A percentile compares a stretch with the other conserved stretches of the same genome.
These are phyloP conservation scores for Leucoagaricus sp. DNA, from an alignment of 1,284 basidiomycete genomes.

Conservation along the genomic window DNA sequence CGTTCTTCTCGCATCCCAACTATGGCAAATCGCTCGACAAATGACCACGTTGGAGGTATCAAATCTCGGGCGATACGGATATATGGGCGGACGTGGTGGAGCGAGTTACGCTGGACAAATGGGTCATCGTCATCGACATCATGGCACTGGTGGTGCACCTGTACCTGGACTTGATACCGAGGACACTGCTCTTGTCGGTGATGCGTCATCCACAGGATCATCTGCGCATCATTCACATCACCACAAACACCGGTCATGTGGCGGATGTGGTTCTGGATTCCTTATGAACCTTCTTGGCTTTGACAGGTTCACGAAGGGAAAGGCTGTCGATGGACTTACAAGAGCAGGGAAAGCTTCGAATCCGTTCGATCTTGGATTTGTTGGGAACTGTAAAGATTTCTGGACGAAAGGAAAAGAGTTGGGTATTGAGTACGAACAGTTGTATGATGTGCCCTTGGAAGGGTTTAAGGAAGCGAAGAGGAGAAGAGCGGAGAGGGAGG, in stretches of 20 bases:
- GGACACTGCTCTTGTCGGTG: conserved; percentile 38
- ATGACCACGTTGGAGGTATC: conserved; percentile 97
- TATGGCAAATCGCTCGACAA: conserved; percentile 91
- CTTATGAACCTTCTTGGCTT: conserved; percentile 89
- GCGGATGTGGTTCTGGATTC: conserved; percentile 57
- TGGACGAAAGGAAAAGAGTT: conserved; percentile 87
- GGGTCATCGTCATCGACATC: conserved; percentile 60
- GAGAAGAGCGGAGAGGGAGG: conserved; percentile 55
- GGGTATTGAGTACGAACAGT: conserved; percentile 84
- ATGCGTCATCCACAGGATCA: conserved; percentile 16
- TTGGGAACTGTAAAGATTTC: conserved; percentile 93
- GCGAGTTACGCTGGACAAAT: conserved; percentile 65
- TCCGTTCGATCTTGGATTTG: conserved; percentile 88
- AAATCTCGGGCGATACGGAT: conserved; percentile 94
- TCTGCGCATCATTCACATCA: conserved; percentile 29
- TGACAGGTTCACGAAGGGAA: conserved; percentile 91
- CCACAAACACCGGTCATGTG: conserved; percentile 34
- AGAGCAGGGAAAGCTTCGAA: conserved; percentile 72
- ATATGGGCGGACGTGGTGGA: conserved; percentile 94
- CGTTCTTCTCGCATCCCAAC: conserved; percentile 83
- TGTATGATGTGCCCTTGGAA: conserved; percentile 89
- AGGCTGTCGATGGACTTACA: conserved; percentile 82
- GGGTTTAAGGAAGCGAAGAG: conserved; percentile 75
- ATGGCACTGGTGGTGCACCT: conserved; percentile 15
- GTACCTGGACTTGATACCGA: conserved; percentile 38